Conservation (phyloP, 495 filamentous ascomycete species). For the Penicillium canariense region DNA sequence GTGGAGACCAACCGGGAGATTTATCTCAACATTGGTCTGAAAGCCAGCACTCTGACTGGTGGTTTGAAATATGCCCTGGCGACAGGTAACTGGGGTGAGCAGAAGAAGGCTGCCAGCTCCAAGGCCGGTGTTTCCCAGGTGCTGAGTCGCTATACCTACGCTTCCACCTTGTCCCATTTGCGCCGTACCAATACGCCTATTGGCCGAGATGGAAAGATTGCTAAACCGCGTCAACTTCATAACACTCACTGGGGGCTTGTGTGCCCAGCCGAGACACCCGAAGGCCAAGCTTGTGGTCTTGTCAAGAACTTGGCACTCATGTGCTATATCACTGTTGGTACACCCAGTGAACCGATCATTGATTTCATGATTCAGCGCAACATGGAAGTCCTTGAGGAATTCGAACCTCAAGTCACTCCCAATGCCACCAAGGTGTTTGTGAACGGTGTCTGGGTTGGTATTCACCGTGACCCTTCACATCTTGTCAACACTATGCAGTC, state of each 20-base stretch:
- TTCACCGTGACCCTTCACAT: constrained; percentile 75
- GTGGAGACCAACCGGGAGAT: constrained; percentile 87
- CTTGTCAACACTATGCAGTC: constrained; percentile 73
- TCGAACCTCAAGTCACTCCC: constrained; percentile 82
- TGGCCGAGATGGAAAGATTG: constrained; percentile 95
- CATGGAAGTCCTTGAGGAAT: constrained; percentile 97
- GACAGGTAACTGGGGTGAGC: constrained; percentile 99
- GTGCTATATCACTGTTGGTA: constrained; percentile 95
- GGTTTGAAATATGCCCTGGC: constrained; percentile 94
- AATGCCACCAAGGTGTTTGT: constrained; percentile 97
- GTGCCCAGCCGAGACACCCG: constrained; percentile 95
- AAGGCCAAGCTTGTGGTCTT: constrained; percentile 96
- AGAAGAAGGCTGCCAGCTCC: constrained; percentile 92
- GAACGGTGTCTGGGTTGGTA: constrained; percentile 95
- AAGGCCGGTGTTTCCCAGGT: constrained; percentile 98
- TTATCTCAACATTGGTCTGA: constrained; percentile 83
- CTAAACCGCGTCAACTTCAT: constrained; percentile 95
- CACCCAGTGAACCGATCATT: constrained; percentile 81
- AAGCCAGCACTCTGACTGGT: constrained; percentile 85
- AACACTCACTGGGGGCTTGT: constrained; percentile 99
- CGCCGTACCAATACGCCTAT: constrained; percentile 97
- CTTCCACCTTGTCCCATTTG: constrained; percentile 93
- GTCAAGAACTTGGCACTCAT: constrained; percentile 98
- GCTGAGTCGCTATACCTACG: constrained; percentile 94
- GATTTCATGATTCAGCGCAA: constrained; percentile 92